A percentile compares a stretch with the other conserved stretches of the same genome.
Conservation (phyloP, 2,329 filamentous ascomycete genomes). For the Venturia aucupariae region DNA sequence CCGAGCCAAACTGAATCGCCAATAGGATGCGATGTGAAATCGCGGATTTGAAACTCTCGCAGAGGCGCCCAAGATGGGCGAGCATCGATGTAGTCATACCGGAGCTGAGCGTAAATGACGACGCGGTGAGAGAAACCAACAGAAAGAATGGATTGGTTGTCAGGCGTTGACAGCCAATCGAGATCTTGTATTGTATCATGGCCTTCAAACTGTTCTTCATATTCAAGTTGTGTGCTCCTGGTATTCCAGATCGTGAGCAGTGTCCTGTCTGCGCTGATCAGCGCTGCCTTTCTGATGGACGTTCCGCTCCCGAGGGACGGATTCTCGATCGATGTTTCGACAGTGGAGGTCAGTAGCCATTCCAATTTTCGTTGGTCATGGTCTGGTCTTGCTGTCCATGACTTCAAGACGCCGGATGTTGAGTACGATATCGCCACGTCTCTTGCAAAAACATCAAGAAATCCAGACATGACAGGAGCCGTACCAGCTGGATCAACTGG, state of each 20-base stretch:
- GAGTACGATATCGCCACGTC: constrained; percentile 85
- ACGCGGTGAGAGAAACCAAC: constrained; percentile 89
- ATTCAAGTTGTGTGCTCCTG: constrained; percentile 70
- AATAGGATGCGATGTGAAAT: constrained; percentile 80
- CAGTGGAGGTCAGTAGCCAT: constrained; percentile 73
- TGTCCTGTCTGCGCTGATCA: constrained; percentile 65
- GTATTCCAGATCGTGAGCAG: constrained; percentile 88
- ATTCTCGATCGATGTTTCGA: constrained; percentile 66
- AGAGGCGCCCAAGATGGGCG: constrained; percentile 85
- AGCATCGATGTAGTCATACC: constrained; percentile 83
- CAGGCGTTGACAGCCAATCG: constrained; percentile 88
- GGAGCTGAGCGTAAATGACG: constrained; percentile 72
- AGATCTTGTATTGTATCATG: constrained; percentile 74
- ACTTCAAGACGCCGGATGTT: constrained; percentile 61
- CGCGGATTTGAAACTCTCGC: constrained; percentile 69
- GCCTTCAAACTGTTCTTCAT: constrained; percentile 62
- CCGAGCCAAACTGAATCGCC: constrained; percentile 89
- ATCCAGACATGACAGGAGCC: constrained; percentile 60
- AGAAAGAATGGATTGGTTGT: constrained; percentile 78
- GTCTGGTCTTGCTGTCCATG: constrained; percentile 76
- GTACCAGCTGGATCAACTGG: constrained; percentile 82
- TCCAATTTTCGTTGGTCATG: constrained; percentile 51
- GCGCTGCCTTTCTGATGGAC: constrained; percentile 74
- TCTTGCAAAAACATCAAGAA: constrained; percentile 75
- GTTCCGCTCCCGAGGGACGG: constrained; percentile 76